A percentile compares a stretch with the other conserved stretches of the same genome.
These are phyloP conservation scores for Cyanidiococcus yangmingshanensis DNA, from an alignment of 23 red algal genomes.

Conservation along the genomic window DNA sequence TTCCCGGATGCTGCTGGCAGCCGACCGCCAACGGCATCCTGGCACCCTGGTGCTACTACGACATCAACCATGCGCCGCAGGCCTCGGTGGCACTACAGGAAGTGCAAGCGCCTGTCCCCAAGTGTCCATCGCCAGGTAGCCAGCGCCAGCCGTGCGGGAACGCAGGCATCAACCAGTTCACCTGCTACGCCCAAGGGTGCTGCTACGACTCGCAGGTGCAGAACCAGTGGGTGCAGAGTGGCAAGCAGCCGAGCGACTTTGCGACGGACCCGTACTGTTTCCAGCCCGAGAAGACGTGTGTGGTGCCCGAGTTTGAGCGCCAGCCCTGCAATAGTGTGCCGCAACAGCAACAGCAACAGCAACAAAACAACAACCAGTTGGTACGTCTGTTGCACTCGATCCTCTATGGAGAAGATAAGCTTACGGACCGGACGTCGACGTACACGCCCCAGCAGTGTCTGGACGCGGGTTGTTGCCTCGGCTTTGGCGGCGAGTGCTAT, in stretches of 20 bases:
- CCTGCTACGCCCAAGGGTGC: slow-evolving; percentile 11
- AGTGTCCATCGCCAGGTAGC: neutral
- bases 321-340: neutral
- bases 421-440: neutral
- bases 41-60: slow-evolving; percentile 19
- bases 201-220: slow-evolving; percentile 15
- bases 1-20: slow-evolving; percentile 19
- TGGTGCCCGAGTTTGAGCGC: slow-evolving; percentile 14
- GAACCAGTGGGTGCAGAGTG: neutral
- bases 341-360: neutral
- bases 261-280: slow-evolving; percentile 1
- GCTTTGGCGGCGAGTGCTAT: neutral
- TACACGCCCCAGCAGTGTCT: slow-evolving; percentile 16
- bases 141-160: slow-evolving; percentile 16
- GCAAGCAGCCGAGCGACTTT: neutral
- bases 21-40: slow-evolving; percentile 14
- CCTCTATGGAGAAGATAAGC: neutral
- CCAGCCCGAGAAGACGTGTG: slow-evolving; percentile 19
- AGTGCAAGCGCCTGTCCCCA: slow-evolving; percentile 8
- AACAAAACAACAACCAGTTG: slow-evolving; percentile 7
- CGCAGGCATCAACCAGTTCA: slow-evolving; percentile 18
- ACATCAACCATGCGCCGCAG: slow-evolving; percentile 10
- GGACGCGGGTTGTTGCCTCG: slow-evolving; percentile 14
- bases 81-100: neutral
- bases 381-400: neutral